phyloP scores from a whole-genome alignment of 2,329 filamentous ascomycete species.

The Mycocentrospora acerina region DNA sequence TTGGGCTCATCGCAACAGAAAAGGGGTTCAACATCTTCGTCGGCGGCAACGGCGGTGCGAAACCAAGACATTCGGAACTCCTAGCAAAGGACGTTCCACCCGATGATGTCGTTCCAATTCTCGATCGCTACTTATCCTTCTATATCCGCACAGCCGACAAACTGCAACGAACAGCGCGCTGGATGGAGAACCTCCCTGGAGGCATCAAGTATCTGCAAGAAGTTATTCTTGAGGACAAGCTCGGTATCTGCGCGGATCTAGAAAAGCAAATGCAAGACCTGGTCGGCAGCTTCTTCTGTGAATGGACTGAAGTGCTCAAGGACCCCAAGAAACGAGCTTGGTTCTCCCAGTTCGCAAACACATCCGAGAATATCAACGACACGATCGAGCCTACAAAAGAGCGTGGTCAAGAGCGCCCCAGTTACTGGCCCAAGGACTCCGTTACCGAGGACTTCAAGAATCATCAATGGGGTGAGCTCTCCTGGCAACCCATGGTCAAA shows the following conservation, averaged over 20 bases:
- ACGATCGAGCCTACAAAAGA: conserved; percentile 71
- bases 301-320: conserved; percentile 83
- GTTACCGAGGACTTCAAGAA: conserved; percentile 72
- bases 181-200: conserved; percentile 81
- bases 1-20: conserved; percentile 87
- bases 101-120: conserved; percentile 76
- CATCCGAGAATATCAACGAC: conserved; percentile 64
- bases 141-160: conserved; percentile 93
- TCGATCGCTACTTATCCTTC: conserved; percentile 89
- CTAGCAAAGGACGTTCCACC: conserved; percentile 84
- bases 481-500: conserved; percentile 80
- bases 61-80: conserved; percentile 77
- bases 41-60: conserved; percentile 84
- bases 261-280: conserved; percentile 87
- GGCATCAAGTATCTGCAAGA: conserved; percentile 80
- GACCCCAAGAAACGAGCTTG: conserved; percentile 66
- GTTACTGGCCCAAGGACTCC: conserved; percentile 72
- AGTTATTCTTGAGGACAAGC: conserved; percentile 80
- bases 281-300: conserved; percentile 82
- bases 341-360: conserved; percentile 86
- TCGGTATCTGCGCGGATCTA: conserved; percentile 80
- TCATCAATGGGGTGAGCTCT: conserved; percentile 64
- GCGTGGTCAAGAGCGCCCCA: conserved; percentile 71
- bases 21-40: conserved; percentile 95
- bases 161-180: conserved; percentile 83